These are phyloP conservation scores for Microbotryomycetes sp. DNA, from an alignment of 1,284 basidiomycete species.

Conservation along the genomic window DNA sequence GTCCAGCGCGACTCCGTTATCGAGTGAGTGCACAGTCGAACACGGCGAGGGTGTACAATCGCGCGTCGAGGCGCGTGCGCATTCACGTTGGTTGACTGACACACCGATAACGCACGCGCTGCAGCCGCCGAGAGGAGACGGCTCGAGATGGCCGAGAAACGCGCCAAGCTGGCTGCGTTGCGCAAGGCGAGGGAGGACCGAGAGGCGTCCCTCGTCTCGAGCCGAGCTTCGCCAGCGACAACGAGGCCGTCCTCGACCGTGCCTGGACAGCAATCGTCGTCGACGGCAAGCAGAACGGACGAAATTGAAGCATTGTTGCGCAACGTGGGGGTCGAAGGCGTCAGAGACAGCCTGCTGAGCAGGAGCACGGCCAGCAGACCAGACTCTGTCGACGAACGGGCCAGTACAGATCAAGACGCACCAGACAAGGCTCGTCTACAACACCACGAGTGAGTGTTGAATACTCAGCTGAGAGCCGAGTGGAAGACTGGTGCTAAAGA, in stretches of 20 bases:
- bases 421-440: no score
- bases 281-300: slow-evolving; percentile 15
- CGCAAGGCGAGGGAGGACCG: slow-evolving; percentile 63
- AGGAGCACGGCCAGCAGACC: not conserved
- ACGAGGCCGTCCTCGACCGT: not conserved
- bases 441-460: no score
- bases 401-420: not conserved
- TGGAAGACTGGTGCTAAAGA: no score
- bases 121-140: not conserved
- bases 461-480: no score
- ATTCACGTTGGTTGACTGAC: not conserved
- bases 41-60: no score
- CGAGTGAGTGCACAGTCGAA: no score
- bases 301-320: slow-evolving; percentile 29
- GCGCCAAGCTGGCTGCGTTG: slow-evolving; percentile 75
- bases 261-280: not conserved
- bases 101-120: not conserved
- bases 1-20: no score
- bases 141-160: slow-evolving; percentile 79
- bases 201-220: slow-evolving; percentile 45
- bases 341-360: slow-evolving; percentile 8
- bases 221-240: not conserved
- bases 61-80: not conserved
- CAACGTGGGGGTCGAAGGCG: slow-evolving; percentile 13
- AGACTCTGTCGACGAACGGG: slow-evolving; percentile 11